phyloP scores from a whole-genome alignment of 208 protist genomes.

The Porcisia deanei region DNA sequence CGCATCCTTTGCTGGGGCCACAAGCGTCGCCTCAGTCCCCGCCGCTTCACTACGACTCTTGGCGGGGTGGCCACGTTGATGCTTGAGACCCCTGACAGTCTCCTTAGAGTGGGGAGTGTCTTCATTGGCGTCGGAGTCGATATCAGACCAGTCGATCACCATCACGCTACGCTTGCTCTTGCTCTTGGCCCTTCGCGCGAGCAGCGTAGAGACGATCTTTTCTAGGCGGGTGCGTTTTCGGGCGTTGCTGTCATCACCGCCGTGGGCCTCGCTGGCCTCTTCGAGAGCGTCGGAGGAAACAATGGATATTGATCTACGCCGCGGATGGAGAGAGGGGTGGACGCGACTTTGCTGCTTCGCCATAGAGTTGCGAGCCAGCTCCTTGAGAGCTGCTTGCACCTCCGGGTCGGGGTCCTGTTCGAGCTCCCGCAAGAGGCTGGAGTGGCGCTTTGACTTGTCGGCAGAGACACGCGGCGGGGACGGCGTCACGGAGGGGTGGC shows the following conservation, averaged over 20 bases:
- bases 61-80: conserved; percentile 17
- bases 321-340: conserved; percentile 1
- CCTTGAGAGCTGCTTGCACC: conserved; percentile 51
- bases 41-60: conserved; percentile 26
- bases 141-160: conserved; percentile 84
- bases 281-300: conserved; percentile 38
- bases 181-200: conserved; percentile 49
- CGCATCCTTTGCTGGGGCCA: background rate
- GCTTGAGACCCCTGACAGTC: conserved; percentile 14
- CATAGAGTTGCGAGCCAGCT: conserved; percentile 33
- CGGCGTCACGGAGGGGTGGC: conserved; percentile 47
- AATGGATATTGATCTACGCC: conserved; percentile 47
- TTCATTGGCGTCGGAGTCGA: conserved; percentile 34
- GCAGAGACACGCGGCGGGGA: conserved; percentile 29
- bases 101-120: conserved; percentile 15
- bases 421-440: conserved; percentile 36
- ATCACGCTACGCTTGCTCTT: conserved; percentile 82
- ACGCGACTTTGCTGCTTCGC: conserved; percentile 28
- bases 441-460: conserved; percentile 28
- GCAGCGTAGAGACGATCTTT: conserved; percentile 64
- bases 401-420: conserved; percentile 62
- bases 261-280: conserved; percentile 21
- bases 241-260: conserved; percentile 19
- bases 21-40: conserved; percentile 15
- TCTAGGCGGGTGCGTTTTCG: conserved; percentile 63